Percentiles rank a stretch among this genome's conserved stretches.
Conservation (phyloP, 129 eudicot genomes). For the Pittosporum tobira region DNA sequence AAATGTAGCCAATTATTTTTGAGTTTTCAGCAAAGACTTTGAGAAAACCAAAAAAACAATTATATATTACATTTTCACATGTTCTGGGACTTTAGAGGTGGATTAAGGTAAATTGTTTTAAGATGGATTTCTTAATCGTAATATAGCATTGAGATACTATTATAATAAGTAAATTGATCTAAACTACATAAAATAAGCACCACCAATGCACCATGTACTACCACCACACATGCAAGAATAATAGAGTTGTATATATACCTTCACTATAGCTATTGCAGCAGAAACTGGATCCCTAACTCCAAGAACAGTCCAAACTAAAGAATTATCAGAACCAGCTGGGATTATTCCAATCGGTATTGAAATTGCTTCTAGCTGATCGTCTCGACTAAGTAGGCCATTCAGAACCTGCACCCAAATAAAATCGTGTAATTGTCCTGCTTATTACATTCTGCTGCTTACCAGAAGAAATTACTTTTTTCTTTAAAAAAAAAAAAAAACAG, state of each 20-base stretch:
- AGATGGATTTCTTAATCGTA: neutral
- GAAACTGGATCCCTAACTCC: slow-evolving; percentile 93
- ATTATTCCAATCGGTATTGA: slow-evolving; percentile 93
- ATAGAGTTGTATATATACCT: slow-evolving; percentile 51
- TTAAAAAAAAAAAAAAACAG: neutral
- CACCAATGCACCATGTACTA: slow-evolving; percentile 7
- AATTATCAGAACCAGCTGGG: slow-evolving; percentile 99
- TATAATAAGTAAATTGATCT: neutral
- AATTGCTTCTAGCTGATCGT: slow-evolving; percentile 88
- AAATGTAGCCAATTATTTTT: neutral
- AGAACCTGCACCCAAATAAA: slow-evolving; percentile 54
- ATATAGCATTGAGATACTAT: neutral
- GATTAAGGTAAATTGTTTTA: neutral
- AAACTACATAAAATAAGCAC: neutral
- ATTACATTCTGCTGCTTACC: slow-evolving; percentile 7
- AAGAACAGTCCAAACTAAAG: slow-evolving; percentile 97
- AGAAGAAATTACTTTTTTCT: neutral
- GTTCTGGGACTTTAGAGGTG: too few species aligned
- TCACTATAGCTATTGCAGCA: slow-evolving; percentile 92
- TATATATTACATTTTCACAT: too few species aligned
- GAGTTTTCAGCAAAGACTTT: neutral
- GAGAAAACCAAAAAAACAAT: neutral
- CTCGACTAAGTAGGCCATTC: slow-evolving; percentile 88
- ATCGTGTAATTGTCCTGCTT: slow-evolving; percentile 8
- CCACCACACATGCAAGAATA: slow-evolving; percentile 1